A percentile compares a stretch with the other conserved stretches of the same genome.
These are phyloP conservation scores for Fraxinus americana DNA, from an alignment of 257 asterid genomes.

Conservation along the genomic window DNA sequence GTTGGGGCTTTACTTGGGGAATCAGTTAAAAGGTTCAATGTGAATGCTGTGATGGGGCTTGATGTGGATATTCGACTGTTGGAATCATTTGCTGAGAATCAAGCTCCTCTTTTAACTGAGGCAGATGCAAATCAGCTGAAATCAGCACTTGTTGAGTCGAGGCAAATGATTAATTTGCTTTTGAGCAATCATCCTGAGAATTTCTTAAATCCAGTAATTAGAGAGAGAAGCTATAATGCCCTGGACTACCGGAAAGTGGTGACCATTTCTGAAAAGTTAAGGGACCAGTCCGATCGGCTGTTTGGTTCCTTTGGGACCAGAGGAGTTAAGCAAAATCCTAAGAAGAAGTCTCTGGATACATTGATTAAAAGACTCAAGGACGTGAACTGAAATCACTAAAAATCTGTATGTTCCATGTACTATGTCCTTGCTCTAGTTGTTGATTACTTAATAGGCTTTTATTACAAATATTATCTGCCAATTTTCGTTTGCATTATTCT, in stretches of 20 bases:
- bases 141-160: constrained; percentile 75
- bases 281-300: constrained; percentile 83
- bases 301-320: constrained; percentile 91
- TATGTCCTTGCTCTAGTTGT: constrained; percentile 31
- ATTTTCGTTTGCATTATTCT: constrained; percentile 34
- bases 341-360: constrained; percentile 91
- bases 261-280: constrained; percentile 80
- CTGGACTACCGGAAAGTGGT: constrained; percentile 83
- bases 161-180: constrained; percentile 90
- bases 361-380: constrained; percentile 92
- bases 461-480: constrained; percentile 28
- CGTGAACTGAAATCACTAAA: constrained; percentile 49
- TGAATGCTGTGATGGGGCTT: constrained; percentile 76
- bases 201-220: constrained; percentile 83
- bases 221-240: constrained; percentile 86
- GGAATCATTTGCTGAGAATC: constrained; percentile 96
- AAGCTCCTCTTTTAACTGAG: constrained; percentile 67
- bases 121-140: constrained; percentile 66
- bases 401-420: constrained; percentile 32
- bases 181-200: constrained; percentile 92
- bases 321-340: constrained; percentile 82
- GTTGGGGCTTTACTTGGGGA: constrained; percentile 79
- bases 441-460: constrained; percentile 41
- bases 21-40: constrained; percentile 71
- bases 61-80: constrained; percentile 72